A percentile compares a stretch with the other conserved stretches of the same genome.
phyloP scores from a whole-genome alignment of 2,329 filamentous ascomycete genomes.

The Hortaea werneckii region DNA sequence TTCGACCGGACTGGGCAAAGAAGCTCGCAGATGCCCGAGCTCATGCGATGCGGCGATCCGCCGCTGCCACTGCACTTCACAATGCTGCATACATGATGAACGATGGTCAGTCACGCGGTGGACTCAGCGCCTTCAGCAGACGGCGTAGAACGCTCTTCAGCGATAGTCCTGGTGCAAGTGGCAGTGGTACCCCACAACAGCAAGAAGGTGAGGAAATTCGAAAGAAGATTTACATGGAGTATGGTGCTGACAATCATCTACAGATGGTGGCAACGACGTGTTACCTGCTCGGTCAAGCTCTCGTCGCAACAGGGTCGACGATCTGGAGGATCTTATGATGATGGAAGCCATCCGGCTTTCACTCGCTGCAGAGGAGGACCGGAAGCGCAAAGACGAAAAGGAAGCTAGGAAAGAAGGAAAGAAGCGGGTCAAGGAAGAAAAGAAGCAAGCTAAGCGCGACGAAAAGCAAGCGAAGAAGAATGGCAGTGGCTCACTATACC shows the following conservation, averaged over 20 bases:
- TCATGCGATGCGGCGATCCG: slow-evolving; percentile 75
- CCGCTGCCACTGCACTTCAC: slow-evolving; percentile 86
- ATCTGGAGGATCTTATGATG: slow-evolving; percentile 97
- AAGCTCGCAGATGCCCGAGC: slow-evolving; percentile 78
- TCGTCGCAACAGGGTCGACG: slow-evolving; percentile 60
- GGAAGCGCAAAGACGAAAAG: slow-evolving; percentile 76
- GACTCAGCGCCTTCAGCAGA: slow-evolving; percentile 36
- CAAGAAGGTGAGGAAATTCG: slow-evolving; percentile 19
- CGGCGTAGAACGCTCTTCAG: slow-evolving; percentile 44
- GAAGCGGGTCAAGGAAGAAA: slow-evolving; percentile 70
- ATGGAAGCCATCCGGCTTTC: slow-evolving; percentile 89
- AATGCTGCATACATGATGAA: slow-evolving; percentile 84
- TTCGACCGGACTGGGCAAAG: slow-evolving; percentile 88
- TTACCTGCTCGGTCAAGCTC: slow-evolving; percentile 39
- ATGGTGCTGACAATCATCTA: slow-evolving; percentile 7
- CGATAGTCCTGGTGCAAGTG: slow-evolving; percentile 37
- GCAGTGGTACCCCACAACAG: slow-evolving; percentile 33
- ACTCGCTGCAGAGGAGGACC: slow-evolving; percentile 84
- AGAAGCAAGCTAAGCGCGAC: slow-evolving; percentile 53
- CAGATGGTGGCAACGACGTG: slow-evolving; percentile 23
- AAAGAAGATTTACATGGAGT: slow-evolving; percentile 3
- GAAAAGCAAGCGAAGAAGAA: slow-evolving; percentile 59
- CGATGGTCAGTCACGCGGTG: slow-evolving; percentile 10
- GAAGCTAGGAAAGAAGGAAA: slow-evolving; percentile 74
- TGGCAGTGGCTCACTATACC: slow-evolving; percentile 45